A percentile compares a stretch with the other conserved stretches of the same genome.
Evolutionary conservation across 805 yeast genomes (phyloP).

Genomic region (Vanderwaltozyma polyspora): DNA sequence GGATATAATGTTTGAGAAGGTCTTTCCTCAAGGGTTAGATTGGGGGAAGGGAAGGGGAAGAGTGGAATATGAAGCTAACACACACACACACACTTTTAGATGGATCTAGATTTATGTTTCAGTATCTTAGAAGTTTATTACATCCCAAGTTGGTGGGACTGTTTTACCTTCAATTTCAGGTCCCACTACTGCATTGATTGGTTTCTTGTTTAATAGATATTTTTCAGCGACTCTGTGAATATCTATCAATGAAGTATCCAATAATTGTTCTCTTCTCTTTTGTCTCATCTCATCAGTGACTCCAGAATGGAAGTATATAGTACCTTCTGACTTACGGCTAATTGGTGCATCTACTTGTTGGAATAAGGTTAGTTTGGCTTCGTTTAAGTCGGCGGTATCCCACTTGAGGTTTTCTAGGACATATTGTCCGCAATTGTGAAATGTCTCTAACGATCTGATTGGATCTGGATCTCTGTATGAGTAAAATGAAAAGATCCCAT

Average conservation of each 20-base stretch:
- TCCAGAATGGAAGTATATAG: slow-evolving; percentile 50
- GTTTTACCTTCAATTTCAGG: slow-evolving; percentile 10
- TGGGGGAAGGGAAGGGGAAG: too few relatives aligned
- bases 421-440: slow-evolving; percentile 40
- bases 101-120: too few relatives aligned
- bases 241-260: slow-evolving; percentile 55
- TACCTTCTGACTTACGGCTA: slow-evolving; percentile 71
- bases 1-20: too few relatives aligned
- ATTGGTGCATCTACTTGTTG: slow-evolving; percentile 87
- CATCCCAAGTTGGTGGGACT: slow-evolving; percentile 11
- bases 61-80: too few relatives aligned
- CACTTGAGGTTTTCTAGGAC: slow-evolving; percentile 37
- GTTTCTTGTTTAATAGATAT: slow-evolving; percentile 27
- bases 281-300: slow-evolving; percentile 74
- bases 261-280: slow-evolving; percentile 58
- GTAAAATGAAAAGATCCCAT: slow-evolving; percentile 70
- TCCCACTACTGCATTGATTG: slow-evolving; percentile 12
- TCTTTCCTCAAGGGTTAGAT: too few relatives aligned
- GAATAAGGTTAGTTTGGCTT: slow-evolving; percentile 83
- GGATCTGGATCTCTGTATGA: slow-evolving; percentile 95
- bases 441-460: slow-evolving; percentile 50
- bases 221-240: slow-evolving; percentile 54
- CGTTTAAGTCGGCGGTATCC: slow-evolving; percentile 61
- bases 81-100: too few relatives aligned
- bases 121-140: too few relatives aligned